A percentile compares a stretch with the other conserved stretches of the same genome.
Evolutionary conservation across 2,329 filamentous ascomycete genomes (phyloP).

Genomic region (Aspergillus fumigatus): DNA sequence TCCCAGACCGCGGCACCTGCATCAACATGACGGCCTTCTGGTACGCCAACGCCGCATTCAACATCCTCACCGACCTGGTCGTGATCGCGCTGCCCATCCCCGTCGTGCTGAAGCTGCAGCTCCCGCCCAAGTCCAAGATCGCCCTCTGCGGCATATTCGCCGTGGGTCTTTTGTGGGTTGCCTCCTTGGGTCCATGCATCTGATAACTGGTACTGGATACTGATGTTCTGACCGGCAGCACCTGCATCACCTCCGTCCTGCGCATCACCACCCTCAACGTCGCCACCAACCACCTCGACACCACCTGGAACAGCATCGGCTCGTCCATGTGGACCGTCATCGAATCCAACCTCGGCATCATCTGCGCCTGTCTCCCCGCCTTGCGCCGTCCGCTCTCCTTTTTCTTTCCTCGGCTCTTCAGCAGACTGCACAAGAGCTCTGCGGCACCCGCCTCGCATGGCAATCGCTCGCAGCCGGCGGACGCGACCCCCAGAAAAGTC

Average conservation of each 20-base stretch:
- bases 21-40: conserved; percentile 47
- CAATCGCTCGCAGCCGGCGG: background rate
- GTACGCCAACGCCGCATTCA: conserved; percentile 46
- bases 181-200: background rate
- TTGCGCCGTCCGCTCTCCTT: conserved; percentile 20
- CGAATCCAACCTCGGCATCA: conserved; percentile 34
- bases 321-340: conserved; percentile 37
- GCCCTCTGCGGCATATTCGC: conserved; percentile 39
- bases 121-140: conserved; percentile 43
- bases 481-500: background rate
- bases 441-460: background rate
- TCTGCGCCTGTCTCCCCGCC: conserved; percentile 37
- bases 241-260: conserved; percentile 14
- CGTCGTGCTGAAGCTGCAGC: conserved; percentile 27
- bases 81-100: conserved; percentile 33
- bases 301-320: conserved; percentile 23
- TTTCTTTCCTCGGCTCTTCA: conserved; percentile 8
- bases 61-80: conserved; percentile 35
- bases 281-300: conserved; percentile 16
- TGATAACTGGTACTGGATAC: background rate
- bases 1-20: conserved; percentile 34
- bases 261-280: conserved; percentile 15
- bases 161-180: conserved; percentile 30
- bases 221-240: conserved; percentile 3
- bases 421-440: background rate